Base-by-base conservation (phyloP, 2,329 filamentous ascomycete genomes). In the Neonectria hederae region DNA sequence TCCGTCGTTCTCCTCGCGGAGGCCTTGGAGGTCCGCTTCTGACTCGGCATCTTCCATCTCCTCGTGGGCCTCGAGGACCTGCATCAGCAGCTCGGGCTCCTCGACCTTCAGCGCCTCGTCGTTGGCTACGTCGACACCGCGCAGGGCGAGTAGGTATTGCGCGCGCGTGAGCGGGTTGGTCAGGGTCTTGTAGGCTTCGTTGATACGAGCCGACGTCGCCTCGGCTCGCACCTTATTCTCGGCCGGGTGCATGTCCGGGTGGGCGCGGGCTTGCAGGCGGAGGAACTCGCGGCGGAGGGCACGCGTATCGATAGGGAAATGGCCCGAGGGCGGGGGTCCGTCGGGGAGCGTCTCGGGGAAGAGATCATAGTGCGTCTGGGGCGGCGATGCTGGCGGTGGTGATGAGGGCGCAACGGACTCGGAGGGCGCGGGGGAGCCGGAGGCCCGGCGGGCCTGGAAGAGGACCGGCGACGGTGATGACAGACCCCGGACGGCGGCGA, bases 181-280 rank as follows among this genome's bases (percentile, higher is more conserved):
- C 0, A 99, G 86, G 3, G 94, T 97, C 74, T 89, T 90, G 84
- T 97, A 98, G 0, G 96, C 96, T 69, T 94, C 90, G 83, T 98
- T 98, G 78, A 98, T 94, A 26, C 88, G 86, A 8, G 93, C 87
- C 10, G 92, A 96, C n/a, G 90, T 83, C 0, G 89, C 91, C 78
- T 97, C 92, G 21, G 94, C 93, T 52, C 86, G 74, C 72, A 81
- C 71, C 80, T 90, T 83, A 78, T 83, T 74, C 77, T 83, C 43
- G 70, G 84, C 68, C 70, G 87, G 82, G 76, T 86, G 83, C 65
- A 90, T 83, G 77, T 96, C 92, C 1, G 92, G 92, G 78, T 96
- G 92, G 11, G 91, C 87, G 46, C 86, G 84, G 19, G 89, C 87
- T 80, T 99, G 96, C 1, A 97, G 86, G 65, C 88, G 87, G 14